phyloP scores from a whole-genome alignment of 768 basidiomycete genomes.

The Boletus reticulatus region DNA sequence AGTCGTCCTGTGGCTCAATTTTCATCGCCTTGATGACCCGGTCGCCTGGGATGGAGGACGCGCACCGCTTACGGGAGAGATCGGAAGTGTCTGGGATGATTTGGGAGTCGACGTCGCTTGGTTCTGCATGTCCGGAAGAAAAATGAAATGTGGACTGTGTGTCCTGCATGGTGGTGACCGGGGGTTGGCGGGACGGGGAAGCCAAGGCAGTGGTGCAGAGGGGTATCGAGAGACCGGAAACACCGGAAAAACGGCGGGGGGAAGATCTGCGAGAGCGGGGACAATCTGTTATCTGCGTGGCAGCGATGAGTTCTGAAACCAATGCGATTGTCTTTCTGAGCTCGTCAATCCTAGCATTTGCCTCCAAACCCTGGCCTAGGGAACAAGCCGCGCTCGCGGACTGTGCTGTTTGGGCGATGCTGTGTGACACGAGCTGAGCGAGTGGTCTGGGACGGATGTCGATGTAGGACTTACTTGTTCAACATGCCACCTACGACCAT shows the following conservation, averaged over 20 bases:
- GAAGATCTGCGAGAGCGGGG: constrained; percentile 33
- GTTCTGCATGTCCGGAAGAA: constrained; percentile 14
- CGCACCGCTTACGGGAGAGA: constrained; percentile 50
- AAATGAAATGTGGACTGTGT: constrained; percentile 22
- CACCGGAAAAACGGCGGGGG: constrained; percentile 20
- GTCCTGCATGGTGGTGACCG: constrained; percentile 21
- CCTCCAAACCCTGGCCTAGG: constrained; percentile 44
- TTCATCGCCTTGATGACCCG: constrained; percentile 48
- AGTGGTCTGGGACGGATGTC: neutral
- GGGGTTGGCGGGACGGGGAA: constrained; percentile 21
- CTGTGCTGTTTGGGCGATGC: constrained; percentile 60
- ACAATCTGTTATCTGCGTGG: constrained; percentile 36
- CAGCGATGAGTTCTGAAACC: constrained; percentile 54
- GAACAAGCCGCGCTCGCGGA: constrained; percentile 54
- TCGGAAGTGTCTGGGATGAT: constrained; percentile 35
- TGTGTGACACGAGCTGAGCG: constrained; percentile 30
- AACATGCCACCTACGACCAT: constrained; percentile 48
- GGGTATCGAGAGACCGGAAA: constrained; percentile 32
- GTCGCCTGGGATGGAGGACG: constrained; percentile 44
- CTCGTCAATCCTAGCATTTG: constrained; percentile 51
- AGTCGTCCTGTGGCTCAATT: constrained; percentile 47
- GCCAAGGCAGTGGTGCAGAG: constrained; percentile 36
- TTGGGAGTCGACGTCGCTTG: constrained; percentile 21
- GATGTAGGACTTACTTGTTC: constrained; percentile 44
- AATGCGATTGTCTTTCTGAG: constrained; percentile 52